Base-by-base conservation (phyloP, 352 stramenopile genomes). In the Vaucheria bursata region DNA sequence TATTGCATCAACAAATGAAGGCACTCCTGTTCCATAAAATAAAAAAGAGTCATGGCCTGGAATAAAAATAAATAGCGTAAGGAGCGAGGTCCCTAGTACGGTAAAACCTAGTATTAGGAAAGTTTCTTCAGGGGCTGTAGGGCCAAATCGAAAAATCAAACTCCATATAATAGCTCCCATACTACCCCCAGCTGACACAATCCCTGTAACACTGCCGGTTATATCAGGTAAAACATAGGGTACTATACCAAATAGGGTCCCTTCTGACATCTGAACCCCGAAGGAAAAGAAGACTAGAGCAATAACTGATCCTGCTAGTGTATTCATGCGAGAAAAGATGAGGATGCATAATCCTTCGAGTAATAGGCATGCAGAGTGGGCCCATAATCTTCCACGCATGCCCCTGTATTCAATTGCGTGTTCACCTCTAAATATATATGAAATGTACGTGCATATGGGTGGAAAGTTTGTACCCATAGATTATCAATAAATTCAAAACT, bases 271-370 rank as follows among this genome's bases (percentile, higher is more conserved):
- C 83, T 97, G 94, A 0, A 93, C 90, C 6, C 92, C 93, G 12
- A 95, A 84, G 1, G 91, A 93, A 78, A 98, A 94, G 67, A 95
- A 87, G 6, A 97, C 87, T 85, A 97, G 93, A 35, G 93, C 38
- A 1, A 87, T 79, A 73, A 97, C 89, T 50, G 92, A 90, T 64
- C 83, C 37, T 12, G 85, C 87, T 0, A 97, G 85, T 5, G 78
- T 84, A 32, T 89, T 85, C 73, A 89, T 88, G 33, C 90, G 86
- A 72, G 91, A 92, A 77, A 98, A 90, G 37, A 93, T 84, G 66
- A 97, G 86, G 37, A 97, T 86, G 32, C 97, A 79, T 1, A 82
- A 71, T 25, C 90, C 91, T 71, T 95, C 87, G n/a, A 87, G 39
- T 6, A 88, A 84, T 32, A 97, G 79, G 49, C 89, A 88, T n/a